A percentile compares a stretch with the other conserved stretches of the same genome.
Conservation (phyloP, 2,329 filamentous ascomycete genomes). For the Diaporthe vexans region DNA sequence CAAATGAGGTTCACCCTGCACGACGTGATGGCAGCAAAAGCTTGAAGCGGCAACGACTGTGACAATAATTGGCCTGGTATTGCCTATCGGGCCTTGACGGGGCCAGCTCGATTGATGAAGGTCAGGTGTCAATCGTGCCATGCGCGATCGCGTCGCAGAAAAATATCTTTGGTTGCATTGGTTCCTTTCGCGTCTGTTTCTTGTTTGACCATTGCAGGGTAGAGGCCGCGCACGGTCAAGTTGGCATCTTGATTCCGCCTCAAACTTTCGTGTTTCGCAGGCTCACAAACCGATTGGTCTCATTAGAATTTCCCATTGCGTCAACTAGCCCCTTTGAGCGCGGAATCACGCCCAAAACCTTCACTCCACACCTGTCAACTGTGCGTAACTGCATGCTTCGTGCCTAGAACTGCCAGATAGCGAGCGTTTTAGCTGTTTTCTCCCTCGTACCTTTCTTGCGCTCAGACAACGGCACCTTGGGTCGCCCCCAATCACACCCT, state of each 20-base stretch:
- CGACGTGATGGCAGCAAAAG: not conserved
- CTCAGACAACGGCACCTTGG: not conserved
- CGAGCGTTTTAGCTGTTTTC: not conserved
- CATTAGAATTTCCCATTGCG: constrained; percentile 16
- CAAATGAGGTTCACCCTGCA: not conserved
- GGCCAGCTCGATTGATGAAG: constrained; percentile 14
- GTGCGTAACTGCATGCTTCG: not conserved
- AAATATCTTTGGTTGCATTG: constrained; percentile 18
- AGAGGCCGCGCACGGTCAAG: constrained; percentile 10
- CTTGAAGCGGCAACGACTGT: not conserved
- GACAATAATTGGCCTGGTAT: not conserved
- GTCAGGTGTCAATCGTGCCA: not conserved
- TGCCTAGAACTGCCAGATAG: not conserved
- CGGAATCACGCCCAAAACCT: constrained; percentile 24
- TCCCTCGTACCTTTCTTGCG: not conserved
- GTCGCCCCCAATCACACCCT: constrained; percentile 14
- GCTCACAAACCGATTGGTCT: constrained; percentile 27
- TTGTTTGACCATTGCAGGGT: constrained; percentile 26
- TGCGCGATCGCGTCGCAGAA: constrained; percentile 27
- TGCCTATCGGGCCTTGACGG: not conserved
- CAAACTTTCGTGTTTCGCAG: constrained; percentile 25
- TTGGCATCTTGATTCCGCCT: constrained; percentile 18
- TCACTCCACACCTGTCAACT: constrained; percentile 22
- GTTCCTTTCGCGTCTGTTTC: constrained; percentile 27
- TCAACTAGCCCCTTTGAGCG: constrained; percentile 31